Conservation (phyloP, 768 basidiomycete genomes). For the Xerocomus potaroensis region DNA sequence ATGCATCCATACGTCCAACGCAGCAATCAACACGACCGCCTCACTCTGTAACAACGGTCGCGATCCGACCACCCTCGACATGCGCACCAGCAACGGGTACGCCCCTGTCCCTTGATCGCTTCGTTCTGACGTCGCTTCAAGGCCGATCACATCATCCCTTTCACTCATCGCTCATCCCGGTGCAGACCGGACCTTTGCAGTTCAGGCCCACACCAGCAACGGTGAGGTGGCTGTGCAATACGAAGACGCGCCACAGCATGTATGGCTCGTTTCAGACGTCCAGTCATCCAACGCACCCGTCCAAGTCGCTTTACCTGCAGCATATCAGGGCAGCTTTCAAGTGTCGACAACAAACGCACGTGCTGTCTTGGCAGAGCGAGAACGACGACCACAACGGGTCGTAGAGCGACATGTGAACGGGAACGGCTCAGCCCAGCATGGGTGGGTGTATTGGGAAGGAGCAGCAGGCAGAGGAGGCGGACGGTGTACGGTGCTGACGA, state of each 20-base stretch:
- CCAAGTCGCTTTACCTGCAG: conserved; percentile 26
- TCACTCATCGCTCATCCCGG: conserved; percentile 27
- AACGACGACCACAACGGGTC: conserved; percentile 27
- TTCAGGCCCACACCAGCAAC: conserved; percentile 35
- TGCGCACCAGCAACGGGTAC: conserved; percentile 2
- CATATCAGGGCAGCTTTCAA: conserved; percentile 39
- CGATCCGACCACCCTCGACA: conserved; percentile 6
- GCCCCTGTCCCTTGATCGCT: neutral
- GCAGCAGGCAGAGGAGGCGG: neutral
- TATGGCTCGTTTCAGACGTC: conserved; percentile 29
- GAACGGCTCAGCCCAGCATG: conserved; percentile 3
- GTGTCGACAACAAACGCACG: conserved; percentile 25
- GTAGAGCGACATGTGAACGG: conserved; percentile 5
- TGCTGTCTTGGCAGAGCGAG: conserved; percentile 18
- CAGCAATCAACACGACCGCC: conserved; percentile 26
- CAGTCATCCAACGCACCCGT: conserved; percentile 33
- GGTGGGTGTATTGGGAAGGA: conserved; percentile 14
- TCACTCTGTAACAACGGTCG: conserved; percentile 15
- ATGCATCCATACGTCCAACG: conserved; percentile 34
- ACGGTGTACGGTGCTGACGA: conserved; percentile 16
- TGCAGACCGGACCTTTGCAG: conserved; percentile 28
- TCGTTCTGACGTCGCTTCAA: neutral
- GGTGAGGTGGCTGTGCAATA: conserved; percentile 25
- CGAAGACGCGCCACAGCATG: conserved; percentile 27
- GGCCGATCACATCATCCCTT: conserved; percentile 17